These are phyloP conservation scores for Pseudogymnoascus sp. DNA, from an alignment of 2,329 filamentous ascomycete genomes.

Conservation along the genomic window DNA sequence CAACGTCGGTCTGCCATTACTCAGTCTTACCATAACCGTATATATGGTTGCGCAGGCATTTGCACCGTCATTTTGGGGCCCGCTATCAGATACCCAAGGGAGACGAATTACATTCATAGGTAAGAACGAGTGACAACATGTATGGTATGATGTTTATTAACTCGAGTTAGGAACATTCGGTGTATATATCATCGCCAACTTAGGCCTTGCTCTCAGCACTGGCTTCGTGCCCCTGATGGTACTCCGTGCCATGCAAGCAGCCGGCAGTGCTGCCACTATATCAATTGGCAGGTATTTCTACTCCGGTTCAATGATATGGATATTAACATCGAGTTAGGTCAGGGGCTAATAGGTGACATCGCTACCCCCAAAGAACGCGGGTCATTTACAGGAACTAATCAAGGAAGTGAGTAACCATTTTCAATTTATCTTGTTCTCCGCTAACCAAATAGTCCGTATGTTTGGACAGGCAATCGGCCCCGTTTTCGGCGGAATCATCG, in stretches of 20 bases:
- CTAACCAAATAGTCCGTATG: constrained; percentile 31
- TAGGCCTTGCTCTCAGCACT: constrained; percentile 38
- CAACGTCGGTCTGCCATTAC: constrained; percentile 25
- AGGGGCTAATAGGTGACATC: constrained; percentile 38
- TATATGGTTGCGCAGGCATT: constrained; percentile 48
- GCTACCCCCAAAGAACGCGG: constrained; percentile 32
- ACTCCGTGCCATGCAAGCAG: constrained; percentile 42
- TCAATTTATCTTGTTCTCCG: neutral
- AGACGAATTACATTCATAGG: constrained; percentile 31
- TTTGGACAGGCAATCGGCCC: constrained; percentile 40
- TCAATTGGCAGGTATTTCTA: constrained; percentile 34
- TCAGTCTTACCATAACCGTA: constrained; percentile 38
- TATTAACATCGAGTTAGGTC: constrained; percentile 21
- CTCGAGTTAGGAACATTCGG: constrained; percentile 34
- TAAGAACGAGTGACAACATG: constrained; percentile 12
- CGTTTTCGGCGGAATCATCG: constrained; percentile 34
- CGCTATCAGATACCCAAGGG: constrained; percentile 41
- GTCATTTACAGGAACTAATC: constrained; percentile 33
- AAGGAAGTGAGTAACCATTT: constrained; percentile 28
- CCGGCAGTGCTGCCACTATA: constrained; percentile 42
- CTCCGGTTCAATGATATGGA: neutral
- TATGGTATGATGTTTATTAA: neutral
- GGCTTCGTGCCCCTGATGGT: constrained; percentile 39
- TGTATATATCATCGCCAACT: constrained; percentile 42
- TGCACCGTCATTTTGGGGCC: constrained; percentile 42